phyloP scores from a whole-genome alignment of 2,329 filamentous ascomycete genomes.

The Gaeumannomyces sp. region DNA sequence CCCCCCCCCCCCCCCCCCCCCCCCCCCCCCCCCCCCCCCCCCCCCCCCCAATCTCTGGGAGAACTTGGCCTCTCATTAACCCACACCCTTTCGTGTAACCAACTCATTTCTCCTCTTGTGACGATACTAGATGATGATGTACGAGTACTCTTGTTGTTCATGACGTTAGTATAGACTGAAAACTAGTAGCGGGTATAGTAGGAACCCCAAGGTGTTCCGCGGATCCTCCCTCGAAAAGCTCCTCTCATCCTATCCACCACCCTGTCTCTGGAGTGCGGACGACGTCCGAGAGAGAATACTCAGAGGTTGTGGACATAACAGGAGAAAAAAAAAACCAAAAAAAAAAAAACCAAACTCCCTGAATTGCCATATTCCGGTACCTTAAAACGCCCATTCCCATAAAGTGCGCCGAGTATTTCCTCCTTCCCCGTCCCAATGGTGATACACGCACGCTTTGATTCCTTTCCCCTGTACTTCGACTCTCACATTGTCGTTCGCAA shows the following conservation, averaged over 20 bases:
- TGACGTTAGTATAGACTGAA: neutral
- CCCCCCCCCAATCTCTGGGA: too few species aligned
- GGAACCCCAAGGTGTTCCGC: neutral
- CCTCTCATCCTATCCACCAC: neutral
- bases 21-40: too few species aligned
- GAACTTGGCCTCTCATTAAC: neutral
- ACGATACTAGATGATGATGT: constrained; percentile 6
- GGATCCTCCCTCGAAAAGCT: neutral
- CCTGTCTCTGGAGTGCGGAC: neutral
- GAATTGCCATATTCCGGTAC: neutral
- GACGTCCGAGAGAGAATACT: neutral
- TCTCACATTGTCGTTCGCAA: neutral
- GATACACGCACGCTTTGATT: neutral
- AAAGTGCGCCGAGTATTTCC: neutral
- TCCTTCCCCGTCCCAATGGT: neutral
- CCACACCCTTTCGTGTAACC: neutral
- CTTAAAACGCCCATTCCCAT: neutral
- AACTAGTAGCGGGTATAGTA: neutral
- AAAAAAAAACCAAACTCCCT: neutral
- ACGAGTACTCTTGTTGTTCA: neutral
- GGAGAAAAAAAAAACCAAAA: neutral
- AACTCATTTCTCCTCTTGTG: neutral
- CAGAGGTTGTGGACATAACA: too few species aligned
- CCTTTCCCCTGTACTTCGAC: neutral
- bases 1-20: too few species aligned